phyloP scores from a whole-genome alignment of 208 protist species.

The Leishmania mexicana region DNA sequence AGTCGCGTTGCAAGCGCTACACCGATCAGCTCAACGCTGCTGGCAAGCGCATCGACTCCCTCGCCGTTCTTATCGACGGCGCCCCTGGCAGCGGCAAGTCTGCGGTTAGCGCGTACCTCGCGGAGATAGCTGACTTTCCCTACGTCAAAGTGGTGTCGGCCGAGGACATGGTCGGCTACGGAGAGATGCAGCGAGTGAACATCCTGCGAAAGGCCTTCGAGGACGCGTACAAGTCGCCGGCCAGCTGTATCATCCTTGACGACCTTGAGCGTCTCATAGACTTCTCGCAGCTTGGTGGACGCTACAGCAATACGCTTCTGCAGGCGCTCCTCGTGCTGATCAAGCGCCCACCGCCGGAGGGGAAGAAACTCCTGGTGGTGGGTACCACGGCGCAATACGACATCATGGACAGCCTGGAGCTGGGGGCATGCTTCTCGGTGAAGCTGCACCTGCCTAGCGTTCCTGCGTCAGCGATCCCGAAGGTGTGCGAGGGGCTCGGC shows the following conservation, averaged over 20 bases:
- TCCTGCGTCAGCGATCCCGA: constrained; percentile 37
- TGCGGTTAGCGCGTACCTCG: constrained; percentile 94
- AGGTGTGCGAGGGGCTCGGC: constrained; percentile 46
- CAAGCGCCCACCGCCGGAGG: constrained; percentile 92
- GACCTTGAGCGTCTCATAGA: constrained; percentile 97
- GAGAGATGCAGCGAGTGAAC: constrained; percentile 89
- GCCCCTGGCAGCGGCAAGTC: constrained; percentile 95
- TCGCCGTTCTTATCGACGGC: constrained; percentile 95
- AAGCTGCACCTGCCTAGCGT: constrained; percentile 71
- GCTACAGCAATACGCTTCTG: constrained; percentile 98
- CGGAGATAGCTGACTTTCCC: constrained; percentile 91
- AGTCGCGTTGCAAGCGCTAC: constrained; percentile 57
- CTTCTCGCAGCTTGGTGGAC: constrained; percentile 97
- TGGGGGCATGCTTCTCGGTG: constrained; percentile 91
- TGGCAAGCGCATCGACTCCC: constrained; percentile 88
- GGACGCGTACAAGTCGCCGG: constrained; percentile 98
- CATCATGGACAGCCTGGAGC: constrained; percentile 92
- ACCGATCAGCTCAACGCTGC: constrained; percentile 85
- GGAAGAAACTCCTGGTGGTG: constrained; percentile 95
- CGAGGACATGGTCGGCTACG: constrained; percentile 93
- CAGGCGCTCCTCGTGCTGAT: constrained; percentile 97
- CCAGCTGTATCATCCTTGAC: constrained; percentile 98
- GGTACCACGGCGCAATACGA: constrained; percentile 92
- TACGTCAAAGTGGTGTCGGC: constrained; percentile 98
- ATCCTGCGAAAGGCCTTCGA: constrained; percentile 98